phyloP scores from a whole-genome alignment of 257 asterid species.

The Solanum stenotomum region DNA sequence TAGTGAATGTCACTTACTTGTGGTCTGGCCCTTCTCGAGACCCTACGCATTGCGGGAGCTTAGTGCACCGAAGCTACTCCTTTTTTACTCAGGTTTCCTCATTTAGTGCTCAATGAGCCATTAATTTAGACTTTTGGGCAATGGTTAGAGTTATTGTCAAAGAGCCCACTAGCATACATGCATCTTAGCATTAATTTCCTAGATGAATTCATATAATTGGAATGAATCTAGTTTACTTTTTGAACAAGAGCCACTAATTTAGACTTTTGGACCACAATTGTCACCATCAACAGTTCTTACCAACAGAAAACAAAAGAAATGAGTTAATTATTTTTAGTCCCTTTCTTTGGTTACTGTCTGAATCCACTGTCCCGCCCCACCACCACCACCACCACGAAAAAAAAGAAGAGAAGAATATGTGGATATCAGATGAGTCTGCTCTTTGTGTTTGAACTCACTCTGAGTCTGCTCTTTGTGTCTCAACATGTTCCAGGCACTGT shows the following conservation, averaged over 20 bases:
- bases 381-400: background rate
- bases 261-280: background rate
- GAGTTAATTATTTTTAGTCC: background rate
- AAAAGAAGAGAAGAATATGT: too few relatives aligned
- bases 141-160: background rate
- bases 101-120: background rate
- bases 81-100: background rate
- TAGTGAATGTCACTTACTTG: too few relatives aligned
- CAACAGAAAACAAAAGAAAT: background rate
- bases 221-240: background rate
- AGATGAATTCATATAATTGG: background rate
- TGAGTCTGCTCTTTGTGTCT: too few relatives aligned
- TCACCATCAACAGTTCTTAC: background rate
- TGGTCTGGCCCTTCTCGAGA: too few relatives aligned
- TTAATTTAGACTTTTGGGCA: background rate
- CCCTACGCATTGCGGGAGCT: accelerated
- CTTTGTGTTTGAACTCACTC: too few relatives aligned
- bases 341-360: background rate
- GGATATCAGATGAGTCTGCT: too few relatives aligned
- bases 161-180: background rate
- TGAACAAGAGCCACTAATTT: background rate
- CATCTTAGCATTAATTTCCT: background rate
- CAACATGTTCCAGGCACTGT: too few relatives aligned
- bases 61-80: too few relatives aligned
- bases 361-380: background rate